Evolutionary conservation across 768 basidiomycete genomes (phyloP).

Genomic region (Erythrobasidium yunnanense): DNA sequence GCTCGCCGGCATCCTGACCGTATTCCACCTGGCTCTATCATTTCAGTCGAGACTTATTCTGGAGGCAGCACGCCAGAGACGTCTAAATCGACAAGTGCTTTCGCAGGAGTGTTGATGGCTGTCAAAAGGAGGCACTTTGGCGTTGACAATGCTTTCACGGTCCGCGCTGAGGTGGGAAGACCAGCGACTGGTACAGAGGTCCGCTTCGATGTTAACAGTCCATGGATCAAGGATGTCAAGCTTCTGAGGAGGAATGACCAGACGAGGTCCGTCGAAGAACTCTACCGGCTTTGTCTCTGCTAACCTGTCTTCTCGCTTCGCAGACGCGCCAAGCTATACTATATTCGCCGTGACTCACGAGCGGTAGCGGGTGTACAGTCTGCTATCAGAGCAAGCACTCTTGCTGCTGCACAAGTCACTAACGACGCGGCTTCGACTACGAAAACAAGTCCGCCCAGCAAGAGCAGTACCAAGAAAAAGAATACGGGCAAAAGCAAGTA

Average conservation of each 20-base stretch:
- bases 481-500: too few relatives aligned
- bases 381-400: not conserved
- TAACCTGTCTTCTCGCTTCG: not conserved
- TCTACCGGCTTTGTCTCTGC: not conserved
- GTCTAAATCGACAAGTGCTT: not conserved
- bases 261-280: not conserved
- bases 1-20: constrained; percentile 17
- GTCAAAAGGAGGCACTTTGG: constrained; percentile 21
- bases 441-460: not conserved
- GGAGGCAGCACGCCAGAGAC: constrained; percentile 8
- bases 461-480: constrained; percentile 4
- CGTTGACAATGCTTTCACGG: constrained; percentile 20
- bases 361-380: constrained; percentile 18
- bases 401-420: not conserved
- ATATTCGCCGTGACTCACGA: constrained; percentile 12
- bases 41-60: constrained; percentile 21
- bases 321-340: constrained; percentile 25
- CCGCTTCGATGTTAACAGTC: constrained; percentile 24
- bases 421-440: not conserved
- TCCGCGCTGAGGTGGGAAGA: constrained; percentile 12
- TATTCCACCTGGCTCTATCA: constrained; percentile 20
- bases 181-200: constrained; percentile 18
- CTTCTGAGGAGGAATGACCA: constrained; percentile 1
- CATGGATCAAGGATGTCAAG: constrained; percentile 23
- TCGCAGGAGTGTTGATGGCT: constrained; percentile 23